Percentiles rank a stretch among this genome's conserved stretches.
Conservation (phyloP, 352 stramenopile species). For the Phytophthora pisi region DNA sequence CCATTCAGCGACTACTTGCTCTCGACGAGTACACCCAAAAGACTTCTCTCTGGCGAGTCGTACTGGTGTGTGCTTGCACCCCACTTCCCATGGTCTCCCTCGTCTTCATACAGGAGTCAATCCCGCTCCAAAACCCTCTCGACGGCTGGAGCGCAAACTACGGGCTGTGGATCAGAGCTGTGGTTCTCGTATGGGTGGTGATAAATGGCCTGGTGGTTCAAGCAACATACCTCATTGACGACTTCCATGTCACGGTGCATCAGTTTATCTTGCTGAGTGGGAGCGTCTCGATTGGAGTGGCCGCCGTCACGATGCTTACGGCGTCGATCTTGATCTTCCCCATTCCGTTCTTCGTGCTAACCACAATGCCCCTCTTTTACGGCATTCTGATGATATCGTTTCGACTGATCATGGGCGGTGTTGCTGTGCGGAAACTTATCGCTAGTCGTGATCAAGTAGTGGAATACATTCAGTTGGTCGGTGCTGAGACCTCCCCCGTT, state of each 20-base stretch:
- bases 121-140: conserved; percentile 6
- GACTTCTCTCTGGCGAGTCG: background rate
- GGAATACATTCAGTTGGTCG: background rate
- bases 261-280: background rate
- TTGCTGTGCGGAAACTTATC: background rate
- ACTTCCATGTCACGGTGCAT: background rate
- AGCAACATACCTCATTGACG: background rate
- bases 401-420: background rate
- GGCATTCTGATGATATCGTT: background rate
- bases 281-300: background rate
- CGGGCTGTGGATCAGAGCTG: conserved; percentile 6
- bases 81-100: background rate
- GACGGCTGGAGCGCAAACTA: conserved; percentile 4
- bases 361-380: conserved; percentile 2
- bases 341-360: conserved; percentile 7
- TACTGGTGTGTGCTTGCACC: conserved; percentile 5
- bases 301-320: background rate
- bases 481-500: conserved; percentile 1
- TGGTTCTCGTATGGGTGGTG: background rate
- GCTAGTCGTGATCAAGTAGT: background rate
- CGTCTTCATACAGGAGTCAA: background rate
- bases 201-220: background rate
- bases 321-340: conserved; percentile 1
- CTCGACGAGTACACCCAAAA: background rate
- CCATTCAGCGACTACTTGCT: background rate